These are phyloP conservation scores for Aspergillus incahuasiensis DNA, from an alignment of 495 filamentous ascomycete species.

Conservation along the genomic window DNA sequence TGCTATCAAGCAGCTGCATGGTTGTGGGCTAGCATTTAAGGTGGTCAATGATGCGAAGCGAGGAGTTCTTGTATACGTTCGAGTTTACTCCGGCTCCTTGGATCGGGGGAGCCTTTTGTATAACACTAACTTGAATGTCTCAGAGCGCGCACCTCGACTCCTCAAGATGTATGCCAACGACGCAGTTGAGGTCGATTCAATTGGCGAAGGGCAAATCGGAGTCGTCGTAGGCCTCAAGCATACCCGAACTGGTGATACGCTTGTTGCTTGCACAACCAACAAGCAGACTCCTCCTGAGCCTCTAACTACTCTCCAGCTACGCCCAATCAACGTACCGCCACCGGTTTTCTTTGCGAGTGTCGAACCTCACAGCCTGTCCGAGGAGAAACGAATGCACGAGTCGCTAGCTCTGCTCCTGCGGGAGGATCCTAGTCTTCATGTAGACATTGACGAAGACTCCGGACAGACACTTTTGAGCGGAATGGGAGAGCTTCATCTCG, in stretches of 20 bases:
- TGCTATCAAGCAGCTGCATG: constrained; percentile 62
- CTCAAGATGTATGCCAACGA: constrained; percentile 91
- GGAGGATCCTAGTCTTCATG: constrained; percentile 91
- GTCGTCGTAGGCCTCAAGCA: constrained; percentile 88
- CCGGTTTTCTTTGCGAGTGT: constrained; percentile 94
- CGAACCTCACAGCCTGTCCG: constrained; percentile 73
- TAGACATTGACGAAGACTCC: constrained; percentile 80
- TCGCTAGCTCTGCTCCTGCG: constrained; percentile 71
- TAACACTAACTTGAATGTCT: constrained; percentile 82
- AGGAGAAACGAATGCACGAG: constrained; percentile 73
- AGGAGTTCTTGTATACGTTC: constrained; percentile 85
- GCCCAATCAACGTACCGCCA: constrained; percentile 84
- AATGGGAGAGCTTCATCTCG: constrained; percentile 98
- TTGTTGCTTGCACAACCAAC: constrained; percentile 66
- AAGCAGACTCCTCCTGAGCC: constrained; percentile 62
- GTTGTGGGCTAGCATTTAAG: constrained; percentile 91
- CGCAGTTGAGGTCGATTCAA: constrained; percentile 74
- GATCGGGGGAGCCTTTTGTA: constrained; percentile 68
- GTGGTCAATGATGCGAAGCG: constrained; percentile 84
- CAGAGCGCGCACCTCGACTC: constrained; percentile 75
- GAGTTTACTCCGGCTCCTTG: constrained; percentile 84
- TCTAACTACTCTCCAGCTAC: constrained; percentile 71
- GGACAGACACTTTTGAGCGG: constrained; percentile 90
- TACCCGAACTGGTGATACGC: constrained; percentile 87
- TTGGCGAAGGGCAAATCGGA: constrained; percentile 88